Evolutionary conservation across 495 filamentous ascomycete species (phyloP), one percentile per base, ranked within the genome.

Genomic region (Penicillium malachiteum): DNA sequence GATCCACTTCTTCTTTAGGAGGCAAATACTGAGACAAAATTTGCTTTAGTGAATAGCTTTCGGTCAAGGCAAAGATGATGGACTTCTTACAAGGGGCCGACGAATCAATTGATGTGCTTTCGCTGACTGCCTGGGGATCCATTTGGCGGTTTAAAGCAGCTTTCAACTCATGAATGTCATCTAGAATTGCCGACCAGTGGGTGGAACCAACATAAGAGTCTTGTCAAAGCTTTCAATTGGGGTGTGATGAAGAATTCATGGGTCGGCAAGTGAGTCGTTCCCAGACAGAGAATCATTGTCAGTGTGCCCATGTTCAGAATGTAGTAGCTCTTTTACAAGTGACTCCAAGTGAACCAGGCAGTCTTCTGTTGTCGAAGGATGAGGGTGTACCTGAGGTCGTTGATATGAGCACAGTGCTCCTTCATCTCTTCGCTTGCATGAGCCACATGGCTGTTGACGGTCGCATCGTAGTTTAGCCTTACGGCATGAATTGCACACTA

Each of bases 121-220:
- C 13, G 0, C 34, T 18, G 7, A 37, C n/a, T n/a, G 18, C 8
- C 18, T 18, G 13, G 3, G 41, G 18, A 32, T 55, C 26, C 6
- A 35, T 18, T 7, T 42, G 37, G 6, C 39, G 38, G 17, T 39
- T 33, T 31, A 58, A 30, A 2, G 32, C 35, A 13, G 31, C 37
- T 38, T 38, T 58, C 7, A 58, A 17, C 30, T 52, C 50, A 5
- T 49, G 31, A 9, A 54, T 54, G 31, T 54, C 50, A 18, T 58
- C 56, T n/a, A 58, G 50, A 21, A 58, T 54, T 3, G 45, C 56
- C 31, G 50, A 49, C 56, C 50, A 58, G 38, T 58, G 56, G 18
- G 56, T 58, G 1, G 50, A 49, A 7, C 56, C 56, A 35, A 54
- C 56, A 50, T 58, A 54, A 10, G 8, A 1, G 34, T 13, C 12